Evolutionary conservation across 2,329 filamentous ascomycete genomes (phyloP), one percentile per base, ranked within the genome.

Genomic region (Sarocladium oryzae): DNA sequence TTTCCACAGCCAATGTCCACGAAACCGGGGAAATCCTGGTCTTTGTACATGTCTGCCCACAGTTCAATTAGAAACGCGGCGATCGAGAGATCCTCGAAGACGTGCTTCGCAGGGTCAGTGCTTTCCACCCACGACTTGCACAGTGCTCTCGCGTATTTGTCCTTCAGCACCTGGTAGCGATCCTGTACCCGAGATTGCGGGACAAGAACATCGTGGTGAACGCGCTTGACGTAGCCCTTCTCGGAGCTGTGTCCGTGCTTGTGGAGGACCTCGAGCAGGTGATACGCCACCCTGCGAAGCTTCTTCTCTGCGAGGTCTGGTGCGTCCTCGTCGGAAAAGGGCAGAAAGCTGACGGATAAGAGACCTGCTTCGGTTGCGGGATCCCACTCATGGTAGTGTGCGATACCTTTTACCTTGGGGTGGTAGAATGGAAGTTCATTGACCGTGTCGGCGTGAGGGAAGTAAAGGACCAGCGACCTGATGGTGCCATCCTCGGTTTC

Each of bases 1-100:
- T 97, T 99, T 2, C 93, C 93, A 63, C 93, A 97, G 4, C 92
- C 93, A 41, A 99, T 89, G 62, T 99, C 93, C 18, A 96, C 88
- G 61, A 97, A 99, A 1, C 92, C 91, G 0, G 89, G 88, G 59
- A 96, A 96, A 0, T 53, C 37, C 63, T 63, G 36, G 58, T 62
- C 63, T 33, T 59, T 62, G 64, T 97, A 97, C 84, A 96, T 92
- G 53, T 86, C 82, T 11, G 73, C 70, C 93, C 93, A 99, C 2
- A 97, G 71, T 70, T 96, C 91, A 23, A 97, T 88, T 49, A 97
- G 72, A 60, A 96, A 99, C 0, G 92, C 88, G 0, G 92, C 88
- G 55, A 99, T 96, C 3, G 83, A 80, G 18, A 99, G 71, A 63
- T 97, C 92, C 64, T 99, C 93, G 66, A 96, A 97, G 2, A 97